A percentile compares a stretch with the other conserved stretches of the same genome.
These are phyloP conservation scores for Aspergillus persii DNA, from an alignment of 2,329 filamentous ascomycete species.

Conservation along the genomic window DNA sequence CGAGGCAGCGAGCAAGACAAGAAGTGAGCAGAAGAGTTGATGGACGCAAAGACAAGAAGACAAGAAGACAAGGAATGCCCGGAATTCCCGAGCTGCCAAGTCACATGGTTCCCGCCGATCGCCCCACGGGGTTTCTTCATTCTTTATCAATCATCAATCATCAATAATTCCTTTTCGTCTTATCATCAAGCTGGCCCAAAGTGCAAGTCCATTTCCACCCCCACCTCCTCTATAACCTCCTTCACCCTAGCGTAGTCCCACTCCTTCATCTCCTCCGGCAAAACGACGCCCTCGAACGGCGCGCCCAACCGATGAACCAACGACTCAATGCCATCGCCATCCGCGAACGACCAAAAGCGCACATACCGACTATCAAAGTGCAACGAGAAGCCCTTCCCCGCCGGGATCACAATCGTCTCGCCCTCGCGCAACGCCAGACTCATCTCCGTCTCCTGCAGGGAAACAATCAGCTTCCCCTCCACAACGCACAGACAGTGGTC, in stretches of 20 bases:
- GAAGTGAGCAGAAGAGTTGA: not conserved
- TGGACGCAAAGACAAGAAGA: not conserved
- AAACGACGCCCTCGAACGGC: slow-evolving; percentile 32
- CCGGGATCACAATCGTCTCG: slow-evolving; percentile 51
- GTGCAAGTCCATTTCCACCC: slow-evolving; percentile 15
- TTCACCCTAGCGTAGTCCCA: slow-evolving; percentile 24
- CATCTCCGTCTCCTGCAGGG: slow-evolving; percentile 35
- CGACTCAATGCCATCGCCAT: slow-evolving; percentile 51
- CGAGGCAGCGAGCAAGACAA: not conserved
- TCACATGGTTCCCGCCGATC: not conserved
- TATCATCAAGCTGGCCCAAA: not conserved
- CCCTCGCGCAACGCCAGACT: slow-evolving; percentile 42
- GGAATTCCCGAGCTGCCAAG: not conserved
- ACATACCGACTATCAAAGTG: slow-evolving; percentile 49
- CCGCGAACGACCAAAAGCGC: slow-evolving; percentile 49
- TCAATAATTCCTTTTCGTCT: not conserved
- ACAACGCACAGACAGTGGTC: slow-evolving; percentile 54
- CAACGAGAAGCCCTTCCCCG: slow-evolving; percentile 47
- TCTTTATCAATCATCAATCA: too few relatives aligned
- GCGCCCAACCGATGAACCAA: slow-evolving; percentile 42
- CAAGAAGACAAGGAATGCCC: not conserved
- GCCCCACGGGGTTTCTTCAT: not conserved
- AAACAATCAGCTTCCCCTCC: slow-evolving; percentile 48
- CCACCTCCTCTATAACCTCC: slow-evolving; percentile 16
- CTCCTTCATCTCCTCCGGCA: slow-evolving; percentile 37